Evolutionary conservation across 2,329 filamentous ascomycete species (phyloP), one percentile per base, ranked within the genome.

Genomic region (Ascochyta viciae-villosae): DNA sequence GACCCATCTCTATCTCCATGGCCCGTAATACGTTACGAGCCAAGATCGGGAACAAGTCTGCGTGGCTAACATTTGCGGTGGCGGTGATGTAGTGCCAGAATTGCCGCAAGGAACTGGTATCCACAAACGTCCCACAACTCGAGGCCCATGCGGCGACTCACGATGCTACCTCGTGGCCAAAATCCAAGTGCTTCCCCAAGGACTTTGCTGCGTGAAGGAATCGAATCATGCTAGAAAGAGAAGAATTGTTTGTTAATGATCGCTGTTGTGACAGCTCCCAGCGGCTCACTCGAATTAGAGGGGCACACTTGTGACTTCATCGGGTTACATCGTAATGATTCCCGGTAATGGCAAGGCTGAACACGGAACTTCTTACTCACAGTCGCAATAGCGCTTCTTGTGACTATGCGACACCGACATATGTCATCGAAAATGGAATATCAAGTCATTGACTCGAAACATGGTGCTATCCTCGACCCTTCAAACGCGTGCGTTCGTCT

Each of bases 161-260:
- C 64, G 76, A 80, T 59, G 72, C 77, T 24, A 80, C 80, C 58
- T 10, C 51, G 8, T 84, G 82, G 83, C 73, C 82, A 0, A 85
- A 84, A 77, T 82, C 85, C 76, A 84, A 84, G 77, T 85, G 83
- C 76, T 85, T 81, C 79, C 83, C 83, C 2, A 81, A 80, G 47
- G 80, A 82, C 45, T 82, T 65, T 19, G 54, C 35, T 19, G 54
- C 35, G 7, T 58, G 39, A 58, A 15, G 7, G n/a, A 1, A 27
- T 4, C 3, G 3, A 19, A 31, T 5, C 24, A 46, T 6, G 40
- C 19, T 7, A n/a, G 33, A 39, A 34, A 53, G 19, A 33, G n/a
- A 16, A 19, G 35, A 43, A 33, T 3, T 9, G 7, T n/a, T 16
- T n/a, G 15, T 15, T n/a, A 13, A 34, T 15, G 13, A 34, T n/a